These are phyloP conservation scores for Lecanosticta acicola DNA, from an alignment of 2,329 filamentous ascomycete genomes.

Conservation along the genomic window DNA sequence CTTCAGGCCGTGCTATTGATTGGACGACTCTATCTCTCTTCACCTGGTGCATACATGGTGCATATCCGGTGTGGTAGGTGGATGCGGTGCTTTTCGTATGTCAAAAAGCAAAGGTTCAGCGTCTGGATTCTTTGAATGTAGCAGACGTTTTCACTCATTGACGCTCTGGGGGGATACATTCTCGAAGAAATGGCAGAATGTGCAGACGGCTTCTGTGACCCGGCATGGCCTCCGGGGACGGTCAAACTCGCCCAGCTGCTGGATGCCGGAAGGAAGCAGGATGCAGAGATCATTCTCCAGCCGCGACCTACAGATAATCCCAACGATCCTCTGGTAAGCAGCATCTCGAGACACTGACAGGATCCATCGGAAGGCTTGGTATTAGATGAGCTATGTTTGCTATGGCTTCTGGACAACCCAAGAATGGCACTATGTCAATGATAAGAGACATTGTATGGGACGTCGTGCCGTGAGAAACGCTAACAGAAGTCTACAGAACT, in stretches of 20 bases:
- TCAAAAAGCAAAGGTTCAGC: not conserved
- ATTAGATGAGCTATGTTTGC: no score
- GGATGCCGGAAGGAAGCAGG: slow-evolving; percentile 14
- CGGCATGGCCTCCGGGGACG: slow-evolving; percentile 26
- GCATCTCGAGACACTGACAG: not conserved
- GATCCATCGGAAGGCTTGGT: no score
- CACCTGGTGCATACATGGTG: no score
- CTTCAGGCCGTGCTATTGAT: no score
- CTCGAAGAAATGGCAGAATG: not conserved
- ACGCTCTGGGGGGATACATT: not conserved
- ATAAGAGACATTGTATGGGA: slow-evolving; percentile 6
- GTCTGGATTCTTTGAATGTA: not conserved
- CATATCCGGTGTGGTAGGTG: no score
- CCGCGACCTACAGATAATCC: slow-evolving; percentile 36
- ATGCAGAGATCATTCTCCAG: slow-evolving; percentile 32
- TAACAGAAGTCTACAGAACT: slow-evolving; percentile 34
- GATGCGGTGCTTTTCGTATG: no score
- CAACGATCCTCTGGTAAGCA: slow-evolving; percentile 35
- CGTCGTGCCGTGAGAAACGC: not conserved
- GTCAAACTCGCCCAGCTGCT: slow-evolving; percentile 22
- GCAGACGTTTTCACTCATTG: not conserved
- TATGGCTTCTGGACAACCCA: no score
- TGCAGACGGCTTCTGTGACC: slow-evolving; percentile 23
- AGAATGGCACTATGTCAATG: no score
- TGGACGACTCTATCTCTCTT: no score